Evolutionary conservation across 1,284 basidiomycete genomes (phyloP), one percentile per base, ranked within the genome.

Genomic region (Microstroma glucosiphilum): DNA sequence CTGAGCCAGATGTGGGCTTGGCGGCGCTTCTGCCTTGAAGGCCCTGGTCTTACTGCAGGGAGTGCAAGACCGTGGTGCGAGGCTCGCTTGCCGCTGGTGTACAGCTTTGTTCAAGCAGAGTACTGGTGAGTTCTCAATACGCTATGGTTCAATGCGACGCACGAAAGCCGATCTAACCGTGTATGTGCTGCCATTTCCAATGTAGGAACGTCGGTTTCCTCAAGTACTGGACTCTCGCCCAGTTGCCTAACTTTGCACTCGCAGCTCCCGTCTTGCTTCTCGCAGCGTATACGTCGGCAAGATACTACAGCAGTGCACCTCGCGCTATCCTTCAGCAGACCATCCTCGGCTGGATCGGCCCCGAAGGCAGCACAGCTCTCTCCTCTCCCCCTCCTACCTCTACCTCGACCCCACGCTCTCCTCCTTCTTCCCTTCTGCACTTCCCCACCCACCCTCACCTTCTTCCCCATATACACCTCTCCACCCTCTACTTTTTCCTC

Each of bases 71-170:
- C 81, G 1, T 96, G 92, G 92, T 96, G 93, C 77, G 58, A 72
- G 0, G 65, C 73, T 0, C 54, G 72, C 2, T 69, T 87, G 0
- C 91, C 91, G 0, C 84, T 86, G 15, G 86, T 90, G 54, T 97
- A 97, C 78, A 81, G 84, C n/a, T 86, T 89, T 71, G 89, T 90
- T 1, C 94, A 97, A 79, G 80, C 81, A 0, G 82, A 85, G 55
- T 97, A 97, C 80, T 98, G 94, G 84, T 83, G 51, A 56, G 81
- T n/a, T n/a, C n/a, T n/a, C n/a, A n/a, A n/a, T n/a, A n/a, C n/a
- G n/a, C n/a, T n/a, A n/a, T n/a, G n/a, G n/a, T n/a, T n/a, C n/a
- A n/a, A n/a, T n/a, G n/a, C n/a, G n/a, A n/a, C n/a, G n/a, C n/a
- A n/a, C n/a, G n/a, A n/a, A n/a, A n/a, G n/a, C n/a, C n/a, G n/a